Conservation (phyloP, 495 filamentous ascomycete species). For the Hypoxylon cercidicola region DNA sequence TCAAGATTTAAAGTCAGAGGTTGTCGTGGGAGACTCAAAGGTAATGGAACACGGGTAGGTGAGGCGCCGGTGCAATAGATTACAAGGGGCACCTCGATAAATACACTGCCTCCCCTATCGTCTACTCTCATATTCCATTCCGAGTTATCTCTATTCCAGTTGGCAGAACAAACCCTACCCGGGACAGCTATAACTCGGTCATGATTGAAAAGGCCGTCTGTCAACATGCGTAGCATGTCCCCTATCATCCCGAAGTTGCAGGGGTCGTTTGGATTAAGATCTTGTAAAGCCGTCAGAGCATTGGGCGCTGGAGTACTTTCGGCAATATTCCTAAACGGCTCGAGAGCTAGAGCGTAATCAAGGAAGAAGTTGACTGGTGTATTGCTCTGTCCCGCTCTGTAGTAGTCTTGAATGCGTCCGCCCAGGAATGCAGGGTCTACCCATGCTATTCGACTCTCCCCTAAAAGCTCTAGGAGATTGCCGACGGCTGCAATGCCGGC, state of each 20-base stretch:
- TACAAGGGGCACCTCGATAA: constrained; percentile 38
- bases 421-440: constrained; percentile 63
- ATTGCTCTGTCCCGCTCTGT: constrained; percentile 66
- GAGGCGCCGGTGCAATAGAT: constrained; percentile 69
- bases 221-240: constrained; percentile 62
- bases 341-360: constrained; percentile 58
- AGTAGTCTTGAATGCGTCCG: constrained; percentile 63
- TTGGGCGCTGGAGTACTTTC: constrained; percentile 59
- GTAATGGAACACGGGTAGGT: constrained; percentile 53
- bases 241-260: constrained; percentile 65
- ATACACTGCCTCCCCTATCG: neutral
- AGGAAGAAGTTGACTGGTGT: constrained; percentile 66
- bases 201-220: constrained; percentile 61
- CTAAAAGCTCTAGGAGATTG: constrained; percentile 58
- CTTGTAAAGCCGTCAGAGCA: constrained; percentile 61
- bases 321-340: constrained; percentile 61
- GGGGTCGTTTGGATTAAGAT: constrained; percentile 63
- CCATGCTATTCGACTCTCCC: constrained; percentile 62
- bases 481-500: constrained; percentile 67
- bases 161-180: too few relatives aligned
- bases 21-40: constrained; percentile 46
- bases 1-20: constrained; percentile 62
- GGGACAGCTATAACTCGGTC: too few relatives aligned
- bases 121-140: constrained; percentile 10
- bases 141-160: too few relatives aligned